Conservation (phyloP, 2,329 filamentous ascomycete species). For the Cladosporium austrohemisphaericum region DNA sequence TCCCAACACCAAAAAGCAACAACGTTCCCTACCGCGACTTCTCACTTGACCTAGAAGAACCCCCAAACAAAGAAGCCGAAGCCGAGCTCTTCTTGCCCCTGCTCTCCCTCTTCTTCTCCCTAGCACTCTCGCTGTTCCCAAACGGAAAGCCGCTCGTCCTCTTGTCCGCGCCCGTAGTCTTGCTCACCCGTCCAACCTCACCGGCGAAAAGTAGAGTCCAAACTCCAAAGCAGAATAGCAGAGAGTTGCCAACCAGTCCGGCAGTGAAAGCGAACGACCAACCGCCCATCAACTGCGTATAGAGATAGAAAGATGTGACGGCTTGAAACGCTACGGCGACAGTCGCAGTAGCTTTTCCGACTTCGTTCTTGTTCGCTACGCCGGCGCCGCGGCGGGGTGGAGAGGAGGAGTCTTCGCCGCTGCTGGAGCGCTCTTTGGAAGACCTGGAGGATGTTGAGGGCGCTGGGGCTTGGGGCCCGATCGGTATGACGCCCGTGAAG, state of each 20-base stretch:
- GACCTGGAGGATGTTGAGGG: background rate
- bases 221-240: slow-evolving; percentile 59
- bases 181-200: slow-evolving; percentile 53
- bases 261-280: slow-evolving; percentile 55
- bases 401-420: slow-evolving; percentile 6
- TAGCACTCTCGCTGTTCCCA: slow-evolving; percentile 45
- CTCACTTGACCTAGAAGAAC: slow-evolving; percentile 22
- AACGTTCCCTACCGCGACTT: background rate
- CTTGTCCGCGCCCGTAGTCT: slow-evolving; percentile 64
- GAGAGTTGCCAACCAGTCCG: slow-evolving; percentile 55
- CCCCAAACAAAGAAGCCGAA: too few species aligned
- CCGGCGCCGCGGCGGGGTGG: background rate
- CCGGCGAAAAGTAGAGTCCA: slow-evolving; percentile 62
- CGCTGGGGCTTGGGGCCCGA: slow-evolving; percentile 36
- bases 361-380: slow-evolving; percentile 1
- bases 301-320: slow-evolving; percentile 61
- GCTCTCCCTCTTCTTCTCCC: slow-evolving; percentile 31
- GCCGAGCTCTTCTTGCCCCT: slow-evolving; percentile 23
- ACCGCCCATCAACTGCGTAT: slow-evolving; percentile 58
- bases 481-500: slow-evolving; percentile 66
- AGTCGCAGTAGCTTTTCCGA: slow-evolving; percentile 12
- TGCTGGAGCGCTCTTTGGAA: slow-evolving; percentile 15
- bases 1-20: background rate
- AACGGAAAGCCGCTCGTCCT: slow-evolving; percentile 64
- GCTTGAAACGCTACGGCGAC: slow-evolving; percentile 45